Evolutionary conservation across 148 eudicot genomes (phyloP).

Genomic region (Bassia scoparia): DNA sequence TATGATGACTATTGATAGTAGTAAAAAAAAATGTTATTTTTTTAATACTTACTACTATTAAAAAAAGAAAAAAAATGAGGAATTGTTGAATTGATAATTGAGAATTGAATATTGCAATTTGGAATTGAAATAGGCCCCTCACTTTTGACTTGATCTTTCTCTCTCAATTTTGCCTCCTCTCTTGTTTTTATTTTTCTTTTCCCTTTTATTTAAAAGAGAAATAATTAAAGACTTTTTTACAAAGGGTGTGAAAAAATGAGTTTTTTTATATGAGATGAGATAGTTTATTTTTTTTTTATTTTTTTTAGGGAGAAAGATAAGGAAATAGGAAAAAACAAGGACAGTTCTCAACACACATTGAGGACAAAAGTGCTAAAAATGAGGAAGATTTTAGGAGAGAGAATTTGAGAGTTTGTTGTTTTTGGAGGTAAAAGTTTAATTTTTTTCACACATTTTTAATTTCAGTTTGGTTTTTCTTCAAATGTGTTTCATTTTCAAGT

Average conservation of each 20-base stretch:
- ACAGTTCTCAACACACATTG: conserved; percentile 20
- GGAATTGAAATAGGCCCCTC: conserved; percentile 28
- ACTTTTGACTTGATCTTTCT: conserved; percentile 34
- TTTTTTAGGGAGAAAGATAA: background rate
- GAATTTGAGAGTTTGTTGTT: background rate
- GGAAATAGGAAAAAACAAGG: conserved; percentile 17
- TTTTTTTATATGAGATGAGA: too few species aligned
- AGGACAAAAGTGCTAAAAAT: background rate
- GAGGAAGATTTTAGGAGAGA: background rate
- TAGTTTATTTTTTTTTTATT: background rate
- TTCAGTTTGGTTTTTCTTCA: too few species aligned
- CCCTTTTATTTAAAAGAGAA: background rate
- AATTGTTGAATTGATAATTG: background rate
- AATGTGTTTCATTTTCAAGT: background rate
- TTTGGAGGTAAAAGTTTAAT: background rate
- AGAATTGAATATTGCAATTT: conserved; percentile 8
- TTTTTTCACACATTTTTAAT: too few species aligned
- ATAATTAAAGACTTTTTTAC: too few species aligned
- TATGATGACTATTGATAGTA: background rate
- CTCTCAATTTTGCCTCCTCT: background rate
- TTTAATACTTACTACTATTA: background rate
- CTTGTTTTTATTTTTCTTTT: conserved; percentile 3
- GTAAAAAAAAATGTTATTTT: background rate
- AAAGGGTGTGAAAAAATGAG: background rate
- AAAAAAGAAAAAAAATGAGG: background rate